Conservation (phyloP, 495 filamentous ascomycete species). For the Xylaria intraflava region DNA sequence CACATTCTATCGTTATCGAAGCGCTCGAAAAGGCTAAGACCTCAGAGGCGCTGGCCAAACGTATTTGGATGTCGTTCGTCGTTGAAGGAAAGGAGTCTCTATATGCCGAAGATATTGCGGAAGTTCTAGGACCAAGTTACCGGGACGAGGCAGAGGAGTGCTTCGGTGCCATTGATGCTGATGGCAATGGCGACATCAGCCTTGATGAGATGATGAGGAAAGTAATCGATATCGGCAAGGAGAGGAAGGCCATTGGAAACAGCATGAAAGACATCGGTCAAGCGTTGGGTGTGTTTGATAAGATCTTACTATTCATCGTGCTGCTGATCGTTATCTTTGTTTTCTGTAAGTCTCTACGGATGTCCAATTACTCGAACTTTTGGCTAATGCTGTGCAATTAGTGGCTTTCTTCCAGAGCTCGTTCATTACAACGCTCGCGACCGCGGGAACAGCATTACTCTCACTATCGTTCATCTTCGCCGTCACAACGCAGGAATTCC, state of each 20-base stretch:
- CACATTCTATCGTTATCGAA: constrained; percentile 81
- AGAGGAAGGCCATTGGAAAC: constrained; percentile 74
- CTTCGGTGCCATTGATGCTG: constrained; percentile 71
- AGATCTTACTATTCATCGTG: constrained; percentile 70
- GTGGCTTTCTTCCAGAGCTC: constrained; percentile 79
- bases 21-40: constrained; percentile 76
- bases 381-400: constrained; percentile 22
- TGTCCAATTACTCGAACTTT: neutral
- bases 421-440: constrained; percentile 81
- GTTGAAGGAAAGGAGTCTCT: constrained; percentile 78
- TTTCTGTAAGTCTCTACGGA: constrained; percentile 52
- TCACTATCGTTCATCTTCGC: constrained; percentile 93
- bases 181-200: constrained; percentile 88
- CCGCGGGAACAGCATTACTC: constrained; percentile 89
- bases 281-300: constrained; percentile 84
- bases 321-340: constrained; percentile 76
- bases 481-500: constrained; percentile 82
- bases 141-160: constrained; percentile 73
- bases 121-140: constrained; percentile 73
- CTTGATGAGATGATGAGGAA: constrained; percentile 93
- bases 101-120: constrained; percentile 71
- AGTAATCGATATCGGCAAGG: constrained; percentile 72
- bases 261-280: constrained; percentile 98
- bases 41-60: constrained; percentile 80
- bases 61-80: constrained; percentile 98